phyloP scores from a whole-genome alignment of 345 rosid genomes.

The Passiflora organensis region DNA sequence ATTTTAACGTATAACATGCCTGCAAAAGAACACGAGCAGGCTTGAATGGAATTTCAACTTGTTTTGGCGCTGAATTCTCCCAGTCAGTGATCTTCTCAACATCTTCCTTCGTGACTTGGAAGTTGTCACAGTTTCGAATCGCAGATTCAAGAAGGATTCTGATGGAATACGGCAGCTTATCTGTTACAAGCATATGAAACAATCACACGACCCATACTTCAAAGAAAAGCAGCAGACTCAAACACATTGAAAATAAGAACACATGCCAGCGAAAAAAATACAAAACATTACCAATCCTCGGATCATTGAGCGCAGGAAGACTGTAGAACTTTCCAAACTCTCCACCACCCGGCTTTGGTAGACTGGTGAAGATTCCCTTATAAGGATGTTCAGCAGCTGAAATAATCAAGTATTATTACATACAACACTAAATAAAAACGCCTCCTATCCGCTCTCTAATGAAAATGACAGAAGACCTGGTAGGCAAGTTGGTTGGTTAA shows the following conservation, averaged over 20 bases:
- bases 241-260: neutral
- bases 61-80: conserved; percentile 85
- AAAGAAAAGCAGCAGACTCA: neutral
- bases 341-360: conserved; percentile 95
- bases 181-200: conserved; percentile 33
- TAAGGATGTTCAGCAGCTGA: conserved; percentile 86
- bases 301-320: conserved; percentile 89
- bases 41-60: conserved; percentile 96
- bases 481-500: too few species aligned
- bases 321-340: conserved; percentile 93
- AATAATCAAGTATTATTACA: conserved; percentile 14
- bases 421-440: too few species aligned
- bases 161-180: conserved; percentile 83
- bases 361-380: conserved; percentile 65
- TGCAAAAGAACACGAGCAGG: conserved; percentile 97
- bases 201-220: neutral
- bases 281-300: conserved; percentile 63
- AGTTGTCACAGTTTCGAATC: conserved; percentile 90
- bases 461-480: too few species aligned
- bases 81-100: conserved; percentile 95
- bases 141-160: conserved; percentile 96
- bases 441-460: too few species aligned
- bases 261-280: neutral
- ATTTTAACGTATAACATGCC: conserved; percentile 29
- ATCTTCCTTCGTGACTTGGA: conserved; percentile 90